phyloP scores from a whole-genome alignment of 164 flowering plant genomes.

The Annona squamosa region DNA sequence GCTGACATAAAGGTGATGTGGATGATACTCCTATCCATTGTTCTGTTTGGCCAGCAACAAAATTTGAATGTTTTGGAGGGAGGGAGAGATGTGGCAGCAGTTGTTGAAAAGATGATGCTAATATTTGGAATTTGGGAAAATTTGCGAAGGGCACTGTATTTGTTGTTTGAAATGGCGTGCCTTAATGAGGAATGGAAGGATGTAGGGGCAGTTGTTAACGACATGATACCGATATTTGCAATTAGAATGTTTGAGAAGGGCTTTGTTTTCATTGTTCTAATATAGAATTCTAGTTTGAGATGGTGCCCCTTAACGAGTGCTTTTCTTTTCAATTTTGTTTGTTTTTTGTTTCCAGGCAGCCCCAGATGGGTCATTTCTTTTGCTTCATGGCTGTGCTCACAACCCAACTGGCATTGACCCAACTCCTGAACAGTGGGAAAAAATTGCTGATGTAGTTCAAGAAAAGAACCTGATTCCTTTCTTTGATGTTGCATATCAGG shows the following conservation, averaged over 20 bases:
- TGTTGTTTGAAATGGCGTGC: too few relatives aligned
- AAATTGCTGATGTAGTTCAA: conserved; percentile 92
- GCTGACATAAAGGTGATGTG: conserved; percentile 75
- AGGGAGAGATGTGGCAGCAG: not conserved
- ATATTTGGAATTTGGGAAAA: not conserved
- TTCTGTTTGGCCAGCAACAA: not conserved
- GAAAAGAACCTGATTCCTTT: conserved; percentile 93
- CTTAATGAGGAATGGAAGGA: too few relatives aligned
- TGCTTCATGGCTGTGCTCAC: conserved; percentile 99
- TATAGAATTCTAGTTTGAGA: not conserved
- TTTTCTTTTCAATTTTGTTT: not conserved
- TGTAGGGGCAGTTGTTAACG: not conserved
- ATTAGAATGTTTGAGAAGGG: not conserved
- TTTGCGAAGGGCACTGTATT: not conserved
- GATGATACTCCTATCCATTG: not conserved
- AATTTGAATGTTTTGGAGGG: not conserved
- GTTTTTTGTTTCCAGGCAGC: conserved; percentile 51
- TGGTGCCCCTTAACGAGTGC: not conserved
- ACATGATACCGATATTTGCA: not conserved
- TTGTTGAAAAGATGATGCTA: not conserved
- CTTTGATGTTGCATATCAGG: conserved; percentile 99
- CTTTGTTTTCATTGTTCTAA: too few relatives aligned
- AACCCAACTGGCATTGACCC: conserved; percentile 99
- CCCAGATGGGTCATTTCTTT: conserved; percentile 81
- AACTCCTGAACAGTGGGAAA: conserved; percentile 86